Percentiles rank a stretch among this genome's conserved stretches.
Evolutionary conservation across 129 eudicot genomes (phyloP).

Genomic region (Glebionis coronaria): DNA sequence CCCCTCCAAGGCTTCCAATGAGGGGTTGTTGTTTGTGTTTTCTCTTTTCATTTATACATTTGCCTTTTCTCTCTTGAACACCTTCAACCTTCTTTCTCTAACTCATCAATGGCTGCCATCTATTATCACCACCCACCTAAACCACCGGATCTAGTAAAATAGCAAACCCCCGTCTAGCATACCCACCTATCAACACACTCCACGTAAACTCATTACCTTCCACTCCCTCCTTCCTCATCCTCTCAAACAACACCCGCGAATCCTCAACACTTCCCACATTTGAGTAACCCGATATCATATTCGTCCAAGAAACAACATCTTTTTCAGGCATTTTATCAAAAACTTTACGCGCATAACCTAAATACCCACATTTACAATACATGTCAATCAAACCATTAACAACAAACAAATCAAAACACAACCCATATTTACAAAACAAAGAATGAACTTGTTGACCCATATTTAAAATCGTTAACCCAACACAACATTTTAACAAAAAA

Average conservation of each 20-base stretch:
- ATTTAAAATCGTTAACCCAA: constrained; percentile 49
- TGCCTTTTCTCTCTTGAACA: too few species aligned
- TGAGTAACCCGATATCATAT: constrained; percentile 53
- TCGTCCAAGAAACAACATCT: constrained; percentile 71
- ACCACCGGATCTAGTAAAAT: too few species aligned
- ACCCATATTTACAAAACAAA: constrained; percentile 32
- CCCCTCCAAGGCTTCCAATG: too few species aligned
- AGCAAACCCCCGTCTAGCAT: too few species aligned
- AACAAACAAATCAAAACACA: constrained; percentile 32
- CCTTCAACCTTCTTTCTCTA: too few species aligned
- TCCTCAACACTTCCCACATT: constrained; percentile 34
- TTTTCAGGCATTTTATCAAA: constrained; percentile 52
- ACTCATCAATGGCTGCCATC: too few species aligned
- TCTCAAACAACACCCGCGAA: constrained; percentile 42
- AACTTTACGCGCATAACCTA: constrained; percentile 40
- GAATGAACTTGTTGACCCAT: constrained; percentile 70
- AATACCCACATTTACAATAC: constrained; percentile 55
- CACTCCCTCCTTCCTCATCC: constrained; percentile 45
- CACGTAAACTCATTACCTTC: constrained; percentile 64
- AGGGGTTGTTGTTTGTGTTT: too few species aligned
- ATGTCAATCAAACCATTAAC: constrained; percentile 40
- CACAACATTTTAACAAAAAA: constrained; percentile 55
- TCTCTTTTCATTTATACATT: too few species aligned
- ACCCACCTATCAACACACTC: constrained; percentile 60
- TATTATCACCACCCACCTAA: too few species aligned